Evolutionary conservation across 1,284 basidiomycete species (phyloP), one percentile per base, ranked within the genome.

Genomic region (Naganishia liquefaciens): DNA sequence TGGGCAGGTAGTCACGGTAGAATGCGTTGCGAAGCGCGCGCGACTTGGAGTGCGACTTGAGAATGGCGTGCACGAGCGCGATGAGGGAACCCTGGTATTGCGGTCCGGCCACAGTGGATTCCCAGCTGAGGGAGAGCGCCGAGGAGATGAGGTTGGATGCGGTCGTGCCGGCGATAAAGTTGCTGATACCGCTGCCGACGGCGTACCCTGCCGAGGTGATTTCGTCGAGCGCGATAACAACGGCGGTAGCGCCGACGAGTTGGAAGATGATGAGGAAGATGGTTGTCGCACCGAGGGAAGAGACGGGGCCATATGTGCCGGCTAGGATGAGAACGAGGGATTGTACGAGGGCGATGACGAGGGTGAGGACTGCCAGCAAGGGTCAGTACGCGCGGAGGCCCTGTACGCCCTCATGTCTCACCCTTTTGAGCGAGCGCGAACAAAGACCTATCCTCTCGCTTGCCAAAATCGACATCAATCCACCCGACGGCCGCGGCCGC

Each of bases 241-340:
- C 17, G 3, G 42, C 19, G 11, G 55, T 60, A 21, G 55, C 19
- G 33, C 46, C 55, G 55, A 46, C 43, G 44, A 60, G 46, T 40
- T 60, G 55, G 33, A 60, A 60, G 28, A 60, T n/a, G 55, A 60
- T 60, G 28, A 60, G 27, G 44, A 60, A 46, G 46, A 60, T 60
- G 5, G 55, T 60, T 15, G 44, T 23, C 4, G 55, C 46, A 23
- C 30, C 44, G 28, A 60, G 33, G 21, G 55, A 37, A 2, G 55
- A 39, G 55, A 39, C 44, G n/a, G 55, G 55, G 28, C 55, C 55
- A 46, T 50, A 60, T 7, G 43, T 47, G 6, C 55, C 55, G 33
- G 55, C 39, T 13, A 60, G 25, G 55, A 50, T 25, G 44, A 60
- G 55, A 33, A 50, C 23, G 33, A 60, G 33, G 10, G 55, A 37